These are phyloP conservation scores for Kodamaea fukazawae DNA, from an alignment of 805 yeast genomes.

Conservation along the genomic window DNA sequence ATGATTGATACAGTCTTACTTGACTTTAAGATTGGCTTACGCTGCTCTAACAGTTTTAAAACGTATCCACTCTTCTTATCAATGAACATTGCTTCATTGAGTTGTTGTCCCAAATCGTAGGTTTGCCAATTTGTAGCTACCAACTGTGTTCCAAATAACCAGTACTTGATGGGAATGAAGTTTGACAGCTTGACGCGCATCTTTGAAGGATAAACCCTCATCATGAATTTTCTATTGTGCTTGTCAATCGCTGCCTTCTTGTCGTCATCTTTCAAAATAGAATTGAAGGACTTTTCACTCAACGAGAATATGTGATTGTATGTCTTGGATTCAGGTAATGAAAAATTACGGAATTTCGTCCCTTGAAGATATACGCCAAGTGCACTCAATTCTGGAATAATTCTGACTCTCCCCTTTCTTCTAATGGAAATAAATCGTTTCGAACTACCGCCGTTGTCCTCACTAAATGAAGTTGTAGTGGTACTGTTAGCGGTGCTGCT, in stretches of 20 bases:
- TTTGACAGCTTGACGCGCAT: slow-evolving; percentile 75
- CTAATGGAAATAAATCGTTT: slow-evolving; percentile 21
- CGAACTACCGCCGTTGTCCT: slow-evolving; percentile 26
- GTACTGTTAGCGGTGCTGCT: slow-evolving; percentile 10
- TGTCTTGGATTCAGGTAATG: slow-evolving; percentile 81
- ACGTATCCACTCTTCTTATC: slow-evolving; percentile 65
- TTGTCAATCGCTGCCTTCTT: slow-evolving; percentile 58
- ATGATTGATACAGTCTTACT: not conserved
- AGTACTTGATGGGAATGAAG: slow-evolving; percentile 72
- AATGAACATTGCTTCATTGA: slow-evolving; percentile 80
- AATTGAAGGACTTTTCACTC: slow-evolving; percentile 65
- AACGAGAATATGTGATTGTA: slow-evolving; percentile 83
- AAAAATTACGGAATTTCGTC: slow-evolving; percentile 72
- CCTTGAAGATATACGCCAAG: slow-evolving; percentile 77
- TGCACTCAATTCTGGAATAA: slow-evolving; percentile 46
- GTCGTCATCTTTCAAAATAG: slow-evolving; percentile 60
- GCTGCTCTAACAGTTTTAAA: slow-evolving; percentile 60
- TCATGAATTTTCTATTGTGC: slow-evolving; percentile 71
- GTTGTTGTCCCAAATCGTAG: slow-evolving; percentile 81
- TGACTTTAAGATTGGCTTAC: slow-evolving; percentile 30
- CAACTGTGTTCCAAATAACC: slow-evolving; percentile 89
- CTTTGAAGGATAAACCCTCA: slow-evolving; percentile 87
- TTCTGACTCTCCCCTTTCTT: slow-evolving; percentile 21
- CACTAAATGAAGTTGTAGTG: slow-evolving; percentile 43
- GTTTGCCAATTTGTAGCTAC: slow-evolving; percentile 98